These are phyloP conservation scores for Glycine latifolia DNA, from an alignment of 306 rosid genomes.

Conservation along the genomic window DNA sequence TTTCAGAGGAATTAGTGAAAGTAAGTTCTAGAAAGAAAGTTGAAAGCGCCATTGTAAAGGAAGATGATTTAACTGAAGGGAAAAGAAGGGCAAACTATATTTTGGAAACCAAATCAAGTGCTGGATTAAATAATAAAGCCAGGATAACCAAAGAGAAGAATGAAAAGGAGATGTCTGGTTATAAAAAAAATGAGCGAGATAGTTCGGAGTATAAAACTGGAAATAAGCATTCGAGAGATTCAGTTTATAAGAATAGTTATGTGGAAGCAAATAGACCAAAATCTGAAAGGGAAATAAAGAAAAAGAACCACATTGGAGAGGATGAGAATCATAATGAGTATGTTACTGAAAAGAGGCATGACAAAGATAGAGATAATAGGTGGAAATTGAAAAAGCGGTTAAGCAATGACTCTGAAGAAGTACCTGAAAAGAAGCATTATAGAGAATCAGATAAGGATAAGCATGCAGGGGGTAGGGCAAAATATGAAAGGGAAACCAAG, in stretches of 20 bases:
- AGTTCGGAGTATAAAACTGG: conserved; percentile 57
- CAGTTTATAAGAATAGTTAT: conserved; percentile 56
- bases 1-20: conserved; percentile 52
- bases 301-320: conserved; percentile 58
- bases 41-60: conserved; percentile 51
- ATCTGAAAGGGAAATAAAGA: conserved; percentile 65
- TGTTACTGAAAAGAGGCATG: conserved; percentile 59
- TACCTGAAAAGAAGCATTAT: conserved; percentile 64
- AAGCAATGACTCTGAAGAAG: conserved; percentile 50
- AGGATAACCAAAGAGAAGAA: conserved; percentile 40
- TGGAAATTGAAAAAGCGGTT: conserved; percentile 40
- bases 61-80: conserved; percentile 51
- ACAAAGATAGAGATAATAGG: conserved; percentile 43
- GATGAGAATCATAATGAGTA: conserved; percentile 57
- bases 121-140: conserved; percentile 48
- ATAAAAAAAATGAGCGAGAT: conserved; percentile 47
- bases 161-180: conserved; percentile 38
- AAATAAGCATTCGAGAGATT: conserved; percentile 62
- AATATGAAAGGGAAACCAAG: conserved; percentile 66
- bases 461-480: conserved; percentile 55
- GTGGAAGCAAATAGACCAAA: conserved; percentile 54
- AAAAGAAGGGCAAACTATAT: conserved; percentile 50
- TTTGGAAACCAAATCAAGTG: conserved; percentile 50
- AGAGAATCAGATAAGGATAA: conserved; percentile 62
- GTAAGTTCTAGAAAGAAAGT: conserved; percentile 63